Evolutionary conservation across 2,329 filamentous ascomycete species (phyloP).

Genomic region (Alternaria gaisen): DNA sequence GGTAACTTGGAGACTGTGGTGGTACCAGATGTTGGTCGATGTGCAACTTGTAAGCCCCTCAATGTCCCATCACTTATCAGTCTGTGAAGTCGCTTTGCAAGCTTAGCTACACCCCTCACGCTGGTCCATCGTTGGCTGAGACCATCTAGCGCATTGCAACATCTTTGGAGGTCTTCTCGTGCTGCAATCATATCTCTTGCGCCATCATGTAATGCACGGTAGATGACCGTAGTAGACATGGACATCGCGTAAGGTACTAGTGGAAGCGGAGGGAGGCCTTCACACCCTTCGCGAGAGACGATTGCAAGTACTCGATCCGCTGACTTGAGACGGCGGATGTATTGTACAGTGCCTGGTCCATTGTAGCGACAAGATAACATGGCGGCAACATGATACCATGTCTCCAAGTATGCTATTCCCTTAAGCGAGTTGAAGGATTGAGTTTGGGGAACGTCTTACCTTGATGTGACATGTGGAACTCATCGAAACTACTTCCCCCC

Average conservation of each 20-base stretch:
- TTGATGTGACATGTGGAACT: slow-evolving; percentile 10
- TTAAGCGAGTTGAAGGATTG: not conserved
- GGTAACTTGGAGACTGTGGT: not conserved
- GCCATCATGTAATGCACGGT: slow-evolving; percentile 7
- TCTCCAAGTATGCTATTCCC: slow-evolving; percentile 3
- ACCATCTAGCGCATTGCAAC: slow-evolving; percentile 1
- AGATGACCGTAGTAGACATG: slow-evolving; percentile 12
- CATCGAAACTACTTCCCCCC: not conserved
- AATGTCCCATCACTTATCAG: slow-evolving; percentile 2
- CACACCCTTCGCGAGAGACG: not conserved
- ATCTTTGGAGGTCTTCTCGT: not conserved
- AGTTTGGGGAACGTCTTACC: not conserved
- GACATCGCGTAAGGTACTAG: slow-evolving; percentile 10
- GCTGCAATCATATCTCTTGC: not conserved
- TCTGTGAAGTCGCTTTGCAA: slow-evolving; percentile 5
- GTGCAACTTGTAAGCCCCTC: not conserved
- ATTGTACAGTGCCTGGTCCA: slow-evolving; percentile 3
- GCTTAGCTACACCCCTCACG: slow-evolving; percentile 3
- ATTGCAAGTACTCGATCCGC: slow-evolving; percentile 4
- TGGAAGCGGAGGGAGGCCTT: slow-evolving; percentile 5
- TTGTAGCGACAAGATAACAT: slow-evolving; percentile 13
- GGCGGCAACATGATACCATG: slow-evolving; percentile 12
- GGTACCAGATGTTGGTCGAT: not conserved
- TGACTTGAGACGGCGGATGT: not conserved
- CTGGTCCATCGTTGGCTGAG: slow-evolving; percentile 7